Base-by-base conservation (phyloP, 1,284 basidiomycete genomes). In the Afroboletus lepidellus region DNA sequence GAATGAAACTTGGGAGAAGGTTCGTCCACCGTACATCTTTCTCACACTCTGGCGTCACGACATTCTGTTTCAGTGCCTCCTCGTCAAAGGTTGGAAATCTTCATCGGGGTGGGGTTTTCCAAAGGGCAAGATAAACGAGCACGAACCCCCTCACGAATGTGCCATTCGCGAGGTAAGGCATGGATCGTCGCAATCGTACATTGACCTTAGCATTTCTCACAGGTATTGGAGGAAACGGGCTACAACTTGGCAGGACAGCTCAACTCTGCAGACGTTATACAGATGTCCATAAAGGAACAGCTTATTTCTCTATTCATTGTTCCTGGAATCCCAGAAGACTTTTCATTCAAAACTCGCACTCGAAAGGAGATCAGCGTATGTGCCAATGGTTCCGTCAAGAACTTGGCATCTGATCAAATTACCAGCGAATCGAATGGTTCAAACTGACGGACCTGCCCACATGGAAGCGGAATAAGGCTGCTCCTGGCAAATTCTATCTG, bases 41-140 rank as follows among this genome's bases (percentile, higher is more conserved):
- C 36, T 41, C 45, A 21, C 42, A 34, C 44, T 41, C 46, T 57
- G 45, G 60, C 47, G 42, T 18, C 49, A 41, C 53, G 50, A 47
- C 34, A 20, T 38, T 20, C 20, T 46, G 15, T 41, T 37, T 47
- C 32, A 95, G 92, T 93, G 90, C 65, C 77, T 98, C 16, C 81
- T 98, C 56, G 94, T 99, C 46, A 96, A 98, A 70, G 97, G 97
- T 5, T 99, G 93, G 93, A 98, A 98, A 72, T 85, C 92, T 21
- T 92, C 88, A 23, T 90, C 96, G 6, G 92, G 94, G 5, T 99
- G 97, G 97, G 92, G 93, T 25, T 99, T 99, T 71, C 97, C 97
- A 2, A 94, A 97, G 69, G 97, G 97, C 47, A 99, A 99, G 75
- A 99, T 99, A 71, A 99, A 99, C 64, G 88, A 96, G 69, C 82